Evolutionary conservation across 768 basidiomycete species (phyloP).

Genomic region (Lactifluus echinatus): DNA sequence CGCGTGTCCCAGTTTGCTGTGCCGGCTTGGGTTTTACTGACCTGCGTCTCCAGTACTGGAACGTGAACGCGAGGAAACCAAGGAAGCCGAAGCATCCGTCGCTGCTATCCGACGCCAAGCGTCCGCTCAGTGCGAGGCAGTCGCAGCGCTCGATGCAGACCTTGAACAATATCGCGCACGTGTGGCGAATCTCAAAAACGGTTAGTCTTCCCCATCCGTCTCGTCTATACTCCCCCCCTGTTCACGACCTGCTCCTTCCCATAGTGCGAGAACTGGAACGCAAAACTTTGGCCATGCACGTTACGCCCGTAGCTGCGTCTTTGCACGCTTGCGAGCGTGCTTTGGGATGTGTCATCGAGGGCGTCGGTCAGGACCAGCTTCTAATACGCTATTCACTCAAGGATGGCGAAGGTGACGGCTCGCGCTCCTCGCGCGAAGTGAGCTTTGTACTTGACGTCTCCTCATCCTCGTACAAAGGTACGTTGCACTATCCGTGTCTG

Average conservation of each 20-base stretch:
- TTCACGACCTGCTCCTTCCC: not conserved
- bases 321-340: slow-evolving; percentile 46
- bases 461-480: slow-evolving; percentile 13
- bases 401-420: not conserved
- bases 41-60: slow-evolving; percentile 41
- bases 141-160: slow-evolving; percentile 50
- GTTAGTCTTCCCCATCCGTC: slow-evolving; percentile 30
- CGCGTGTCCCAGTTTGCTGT: not conserved
- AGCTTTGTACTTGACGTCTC: slow-evolving; percentile 20
- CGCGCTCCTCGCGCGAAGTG: slow-evolving; percentile 7
- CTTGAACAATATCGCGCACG: slow-evolving; percentile 63
- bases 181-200: slow-evolving; percentile 55
- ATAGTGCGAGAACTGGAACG: slow-evolving; percentile 65
- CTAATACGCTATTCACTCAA: slow-evolving; percentile 53
- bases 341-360: slow-evolving; percentile 65
- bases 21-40: not conserved
- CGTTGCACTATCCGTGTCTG: not conserved
- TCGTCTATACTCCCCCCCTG: too few species aligned
- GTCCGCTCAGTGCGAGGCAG: slow-evolving; percentile 50
- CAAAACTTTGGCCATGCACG: slow-evolving; percentile 43
- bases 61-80: slow-evolving; percentile 62
- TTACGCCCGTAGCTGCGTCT: slow-evolving; percentile 45
- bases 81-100: slow-evolving; percentile 56
- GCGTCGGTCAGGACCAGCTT: slow-evolving; percentile 62
- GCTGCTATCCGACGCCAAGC: slow-evolving; percentile 59